Evolutionary conservation across 441 rosid genomes (phyloP), one percentile per base, ranked within the genome.

Genomic region (Jatropha multifida): DNA sequence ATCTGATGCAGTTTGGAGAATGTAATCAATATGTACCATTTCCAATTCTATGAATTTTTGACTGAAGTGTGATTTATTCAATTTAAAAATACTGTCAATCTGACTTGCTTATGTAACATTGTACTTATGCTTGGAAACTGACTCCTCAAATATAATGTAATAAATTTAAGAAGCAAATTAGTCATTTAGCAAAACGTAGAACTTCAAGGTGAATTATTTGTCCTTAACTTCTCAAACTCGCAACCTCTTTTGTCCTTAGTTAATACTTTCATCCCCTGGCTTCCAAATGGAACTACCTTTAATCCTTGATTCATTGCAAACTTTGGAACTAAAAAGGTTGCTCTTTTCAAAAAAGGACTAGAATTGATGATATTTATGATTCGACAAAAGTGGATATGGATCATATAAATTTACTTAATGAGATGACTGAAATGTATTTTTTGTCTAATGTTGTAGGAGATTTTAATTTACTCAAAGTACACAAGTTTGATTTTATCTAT

Each of bases 1-100:
- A 90, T 77, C 85, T 92, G 68, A 93, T 92, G 99, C 92, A 85
- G 79, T 90, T 85, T 73, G 98, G 99, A 85, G 98, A 95, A 84
- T 87, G 99, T 93, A 89, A 66, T 74, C 80, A 18, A 48, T 63
- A 38, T 56, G 20, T 26, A 32, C 26, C 12, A 11, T 14, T n/a
- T 44, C 40, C 20, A 11, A 14, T 52, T 26, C 67, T 55, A 13
- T 65, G 26, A 40, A 18, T 2, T 7, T 40, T 42, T 71, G 60
- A 20, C 37, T 14, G 20, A 27, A 7, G 13, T 44, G 32, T 18
- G 15, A 27, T 26, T 32, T n/a, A 4, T 37, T 54, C 13, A 41
- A 14, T 40, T 59, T 48, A 40, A 27, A 60, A 48, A 32, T 48
- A 20, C 18, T 62, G 48, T 58, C 11, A 3, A n/a, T 11, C 7